Evolutionary conservation across 2,329 filamentous ascomycete species (phyloP).

Genomic region (Xylariales sp.): DNA sequence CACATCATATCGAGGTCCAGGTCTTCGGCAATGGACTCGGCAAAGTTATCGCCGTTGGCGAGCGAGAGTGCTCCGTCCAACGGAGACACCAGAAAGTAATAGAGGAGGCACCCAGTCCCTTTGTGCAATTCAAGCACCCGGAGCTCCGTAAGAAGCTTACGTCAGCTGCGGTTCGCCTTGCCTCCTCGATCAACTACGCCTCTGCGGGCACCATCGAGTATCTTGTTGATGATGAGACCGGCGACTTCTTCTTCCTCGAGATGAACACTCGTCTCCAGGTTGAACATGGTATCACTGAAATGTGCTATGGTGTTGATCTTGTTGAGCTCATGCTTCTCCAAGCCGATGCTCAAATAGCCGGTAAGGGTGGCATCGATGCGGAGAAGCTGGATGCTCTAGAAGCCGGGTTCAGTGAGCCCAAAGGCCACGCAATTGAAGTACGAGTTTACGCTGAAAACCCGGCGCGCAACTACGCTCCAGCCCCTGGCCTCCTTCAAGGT

Average conservation of each 20-base stretch:
- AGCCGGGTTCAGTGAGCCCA: constrained; percentile 10
- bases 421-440: constrained; percentile 31
- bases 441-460: constrained; percentile 48
- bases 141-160: constrained; percentile 24
- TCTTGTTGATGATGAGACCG: constrained; percentile 58
- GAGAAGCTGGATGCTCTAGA: constrained; percentile 10
- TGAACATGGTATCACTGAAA: constrained; percentile 75
- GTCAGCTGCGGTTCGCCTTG: constrained; percentile 10
- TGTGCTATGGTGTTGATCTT: constrained; percentile 70
- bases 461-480: constrained; percentile 52
- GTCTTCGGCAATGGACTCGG: constrained; percentile 59
- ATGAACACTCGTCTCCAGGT: constrained; percentile 65
- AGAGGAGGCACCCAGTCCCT: constrained; percentile 65
- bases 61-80: constrained; percentile 65
- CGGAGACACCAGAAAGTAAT: constrained; percentile 67
- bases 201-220: constrained; percentile 43
- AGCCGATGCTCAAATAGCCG: constrained; percentile 23
- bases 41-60: constrained; percentile 54
- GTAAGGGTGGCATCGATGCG: constrained; percentile 11
- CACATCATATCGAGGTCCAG: constrained; percentile 66
- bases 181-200: constrained; percentile 21
- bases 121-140: constrained; percentile 34
- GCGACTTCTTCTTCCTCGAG: constrained; percentile 53
- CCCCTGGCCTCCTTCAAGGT: constrained; percentile 52
- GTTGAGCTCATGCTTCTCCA: constrained; percentile 48